Percentiles rank a stretch among this genome's conserved stretches.
Evolutionary conservation across 345 rosid species (phyloP).

Genomic region (Mallotus nudiflorus): DNA sequence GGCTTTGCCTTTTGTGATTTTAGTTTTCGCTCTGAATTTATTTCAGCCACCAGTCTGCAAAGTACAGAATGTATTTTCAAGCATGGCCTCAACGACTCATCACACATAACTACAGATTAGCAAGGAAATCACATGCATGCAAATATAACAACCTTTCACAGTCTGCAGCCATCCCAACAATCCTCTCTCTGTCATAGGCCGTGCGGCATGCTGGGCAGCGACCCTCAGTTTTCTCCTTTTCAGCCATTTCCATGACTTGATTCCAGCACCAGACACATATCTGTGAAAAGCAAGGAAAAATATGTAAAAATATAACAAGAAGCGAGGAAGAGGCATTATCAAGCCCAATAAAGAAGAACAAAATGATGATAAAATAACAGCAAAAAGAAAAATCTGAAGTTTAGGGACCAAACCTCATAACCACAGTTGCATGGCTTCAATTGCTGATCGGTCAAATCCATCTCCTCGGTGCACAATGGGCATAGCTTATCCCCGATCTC

Average conservation of each 20-base stretch:
- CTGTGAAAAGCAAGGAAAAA: slow-evolving; percentile 34
- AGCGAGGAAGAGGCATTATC: no score
- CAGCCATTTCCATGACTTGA: slow-evolving; percentile 94
- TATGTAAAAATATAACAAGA: no score
- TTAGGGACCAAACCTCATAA: slow-evolving; percentile 59
- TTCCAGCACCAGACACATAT: slow-evolving; percentile 99
- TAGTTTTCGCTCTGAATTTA: slow-evolving; percentile 54
- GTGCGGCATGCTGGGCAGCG: slow-evolving; percentile 95
- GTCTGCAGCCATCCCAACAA: slow-evolving; percentile 75
- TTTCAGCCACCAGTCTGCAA: slow-evolving; percentile 66
- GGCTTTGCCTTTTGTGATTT: slow-evolving; percentile 67
- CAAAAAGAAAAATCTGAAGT: not conserved
- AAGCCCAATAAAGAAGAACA: no score
- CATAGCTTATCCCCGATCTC: slow-evolving; percentile 81
- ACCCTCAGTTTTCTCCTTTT: slow-evolving; percentile 80
- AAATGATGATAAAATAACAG: not conserved
- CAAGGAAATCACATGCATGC: not conserved
- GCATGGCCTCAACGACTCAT: not conserved
- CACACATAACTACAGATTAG: not conserved
- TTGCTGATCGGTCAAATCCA: slow-evolving; percentile 93
- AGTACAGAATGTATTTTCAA: not conserved
- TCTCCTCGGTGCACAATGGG: slow-evolving; percentile 89
- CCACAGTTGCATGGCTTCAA: slow-evolving; percentile 96
- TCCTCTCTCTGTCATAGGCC: slow-evolving; percentile 84
- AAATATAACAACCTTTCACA: slow-evolving; percentile 60